Evolutionary conservation across 306 rosid species (phyloP), one percentile per base, ranked within the genome.

Genomic region (Macrotyloma uniflorum): DNA sequence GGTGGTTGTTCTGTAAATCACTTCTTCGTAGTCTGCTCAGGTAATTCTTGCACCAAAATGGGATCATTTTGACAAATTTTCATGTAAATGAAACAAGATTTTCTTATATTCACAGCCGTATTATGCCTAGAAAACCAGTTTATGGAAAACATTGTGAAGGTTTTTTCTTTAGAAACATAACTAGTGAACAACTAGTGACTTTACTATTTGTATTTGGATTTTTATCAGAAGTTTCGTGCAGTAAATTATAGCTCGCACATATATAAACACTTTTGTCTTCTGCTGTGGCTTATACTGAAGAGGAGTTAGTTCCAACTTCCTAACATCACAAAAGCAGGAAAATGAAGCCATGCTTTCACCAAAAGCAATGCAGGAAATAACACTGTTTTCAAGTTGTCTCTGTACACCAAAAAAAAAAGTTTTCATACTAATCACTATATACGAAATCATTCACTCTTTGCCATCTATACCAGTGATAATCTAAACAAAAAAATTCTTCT

Each of bases 261-360:
- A 8, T 50, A 72, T 30, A 8, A 36, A 38, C 65, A 7, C 30
- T n/a, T n/a, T n/a, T n/a, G n/a, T n/a, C n/a, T n/a, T n/a, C n/a
- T n/a, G n/a, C n/a, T n/a, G n/a, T n/a, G n/a, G n/a, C n/a, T n/a
- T n/a, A n/a, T n/a, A n/a, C n/a, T n/a, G n/a, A n/a, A n/a, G n/a
- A n/a, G n/a, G n/a, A n/a, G n/a, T n/a, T n/a, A n/a, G 45, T 40
- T 67, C 74, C 80, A 73, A 36, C 61, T 0, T 73, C 57, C 64
- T 54, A 2, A 66, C 57, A 65, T 45, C 47, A 43, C 1, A 11
- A 8, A 42, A 20, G 16, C 33, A 36, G 23, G 74, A 53, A 63
- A 55, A 67, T 22, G 58, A 38, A n/a, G 15, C 8, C 55, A 45
- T 22, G 65, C 16, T 22, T 54, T 18, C 50, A 2, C 50, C 64